These are phyloP conservation scores for Physocladia obscura DNA, from an alignment of 192 early-diverging fungal species.

Conservation along the genomic window DNA sequence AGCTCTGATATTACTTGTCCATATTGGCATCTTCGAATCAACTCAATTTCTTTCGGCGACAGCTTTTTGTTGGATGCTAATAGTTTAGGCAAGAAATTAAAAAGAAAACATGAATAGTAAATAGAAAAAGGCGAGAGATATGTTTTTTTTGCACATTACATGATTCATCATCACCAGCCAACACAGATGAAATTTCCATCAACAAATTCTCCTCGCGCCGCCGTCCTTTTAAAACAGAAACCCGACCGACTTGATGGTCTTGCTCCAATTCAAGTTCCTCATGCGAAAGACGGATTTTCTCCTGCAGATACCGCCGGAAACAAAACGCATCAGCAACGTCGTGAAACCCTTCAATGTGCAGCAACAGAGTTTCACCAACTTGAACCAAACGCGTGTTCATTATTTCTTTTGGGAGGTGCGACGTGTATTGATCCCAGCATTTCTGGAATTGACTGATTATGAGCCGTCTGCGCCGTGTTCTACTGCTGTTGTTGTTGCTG, in stretches of 20 bases:
- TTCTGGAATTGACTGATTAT: conserved; percentile 31
- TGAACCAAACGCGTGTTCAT: conserved; percentile 31
- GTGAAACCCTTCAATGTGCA: conserved; percentile 34
- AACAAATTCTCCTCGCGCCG: neutral
- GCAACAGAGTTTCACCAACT: conserved; percentile 36
- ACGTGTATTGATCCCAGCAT: conserved; percentile 43
- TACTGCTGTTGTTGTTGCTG: too few relatives aligned
- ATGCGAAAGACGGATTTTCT: too few relatives aligned
- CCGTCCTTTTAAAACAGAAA: neutral
- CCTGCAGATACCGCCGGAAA: conserved; percentile 33
- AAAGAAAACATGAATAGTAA: too few relatives aligned
- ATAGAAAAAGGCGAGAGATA: too few relatives aligned
- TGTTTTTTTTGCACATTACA: too few relatives aligned
- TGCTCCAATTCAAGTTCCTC: neutral
- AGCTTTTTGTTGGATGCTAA: neutral
- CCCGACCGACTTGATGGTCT: neutral
- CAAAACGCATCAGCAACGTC: conserved; percentile 38
- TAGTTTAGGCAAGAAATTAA: neutral
- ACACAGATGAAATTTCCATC: too few relatives aligned
- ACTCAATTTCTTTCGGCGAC: neutral
- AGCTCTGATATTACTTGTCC: neutral
- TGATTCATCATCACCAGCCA: too few relatives aligned
- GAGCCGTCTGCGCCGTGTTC: conserved; percentile 40
- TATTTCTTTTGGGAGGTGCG: conserved; percentile 31
- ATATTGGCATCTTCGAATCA: conserved; percentile 15